A percentile compares a stretch with the other conserved stretches of the same genome.
phyloP scores from a whole-genome alignment of 2,329 filamentous ascomycete species.

The Paecilomyces variotii region DNA sequence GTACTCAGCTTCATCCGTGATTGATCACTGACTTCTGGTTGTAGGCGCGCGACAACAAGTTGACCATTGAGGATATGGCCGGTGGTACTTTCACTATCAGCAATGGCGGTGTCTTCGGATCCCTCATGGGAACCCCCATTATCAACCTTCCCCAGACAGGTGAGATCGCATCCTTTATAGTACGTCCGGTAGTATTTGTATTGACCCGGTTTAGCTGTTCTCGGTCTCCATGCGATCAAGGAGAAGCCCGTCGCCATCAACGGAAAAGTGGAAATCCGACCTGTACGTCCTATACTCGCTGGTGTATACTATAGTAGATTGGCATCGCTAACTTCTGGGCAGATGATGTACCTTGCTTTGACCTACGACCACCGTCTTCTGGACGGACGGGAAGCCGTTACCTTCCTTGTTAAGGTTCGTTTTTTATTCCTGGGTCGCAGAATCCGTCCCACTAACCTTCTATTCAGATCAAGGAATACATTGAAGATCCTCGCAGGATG shows the following conservation, averaged over 20 bases:
- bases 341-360: conserved; percentile 97
- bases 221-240: conserved; percentile 94
- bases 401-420: conserved; percentile 76
- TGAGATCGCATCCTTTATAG: conserved; percentile 14
- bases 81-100: conserved; percentile 97
- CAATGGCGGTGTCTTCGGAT: conserved; percentile 94
- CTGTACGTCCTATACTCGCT: conserved; percentile 39
- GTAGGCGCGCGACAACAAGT: conserved; percentile 85
- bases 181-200: neutral
- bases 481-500: conserved; percentile 93
- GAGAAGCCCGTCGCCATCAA: conserved; percentile 83
- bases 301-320: neutral
- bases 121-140: conserved; percentile 94
- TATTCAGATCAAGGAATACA: conserved; percentile 74
- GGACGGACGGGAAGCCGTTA: conserved; percentile 90
- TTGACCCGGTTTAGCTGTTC: conserved; percentile 49
- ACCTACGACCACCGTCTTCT: conserved; percentile 96
- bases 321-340: conserved; percentile 9
- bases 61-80: conserved; percentile 99
- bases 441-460: neutral
- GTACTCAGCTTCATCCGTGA: neutral
- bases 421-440: neutral
- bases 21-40: conserved; percentile 7
- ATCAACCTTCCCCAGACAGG: conserved; percentile 92
- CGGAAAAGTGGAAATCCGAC: conserved; percentile 88